Percentiles rank a stretch among this genome's conserved stretches.
phyloP scores from a whole-genome alignment of 345 rosid genomes.

The Litchi chinensis region DNA sequence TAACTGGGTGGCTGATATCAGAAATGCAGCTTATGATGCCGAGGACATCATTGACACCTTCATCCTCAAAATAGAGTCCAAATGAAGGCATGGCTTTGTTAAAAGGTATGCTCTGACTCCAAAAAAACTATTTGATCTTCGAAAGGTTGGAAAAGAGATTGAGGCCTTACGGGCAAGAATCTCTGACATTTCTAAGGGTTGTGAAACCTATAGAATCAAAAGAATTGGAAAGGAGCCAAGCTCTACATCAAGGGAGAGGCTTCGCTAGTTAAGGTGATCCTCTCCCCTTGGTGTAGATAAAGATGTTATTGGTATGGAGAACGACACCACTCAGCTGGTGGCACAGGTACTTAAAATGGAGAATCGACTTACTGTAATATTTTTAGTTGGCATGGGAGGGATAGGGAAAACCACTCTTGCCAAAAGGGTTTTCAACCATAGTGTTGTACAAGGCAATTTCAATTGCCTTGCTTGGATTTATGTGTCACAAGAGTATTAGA shows the following conservation, averaged over 20 bases:
- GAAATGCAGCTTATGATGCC: constrained; percentile 37
- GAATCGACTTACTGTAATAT: constrained; percentile 22
- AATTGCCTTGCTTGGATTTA: constrained; percentile 31
- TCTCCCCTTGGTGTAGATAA: constrained; percentile 30
- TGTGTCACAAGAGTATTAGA: constrained; percentile 26
- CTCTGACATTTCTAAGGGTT: constrained; percentile 22
- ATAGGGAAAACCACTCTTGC: constrained; percentile 34
- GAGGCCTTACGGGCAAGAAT: constrained; percentile 18
- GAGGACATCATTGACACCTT: constrained; percentile 37
- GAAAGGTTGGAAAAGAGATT: constrained; percentile 20
- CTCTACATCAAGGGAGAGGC: constrained; percentile 15
- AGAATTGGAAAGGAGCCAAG: constrained; percentile 30
- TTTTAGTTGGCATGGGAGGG: constrained; percentile 37
- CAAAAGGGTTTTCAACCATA: constrained; percentile 27
- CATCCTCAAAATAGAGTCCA: constrained; percentile 27
- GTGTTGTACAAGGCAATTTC: constrained; percentile 16
- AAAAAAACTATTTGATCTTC: constrained; percentile 13
- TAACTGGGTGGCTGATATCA: constrained; percentile 36
- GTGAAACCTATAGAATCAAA: constrained; percentile 25
- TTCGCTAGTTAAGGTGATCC: constrained; percentile 28
- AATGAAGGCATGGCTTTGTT: constrained; percentile 11
- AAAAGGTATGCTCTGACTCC: constrained; percentile 10
- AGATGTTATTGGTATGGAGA: constrained; percentile 32
- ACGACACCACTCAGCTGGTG: constrained; percentile 23
- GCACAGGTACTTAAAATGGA: constrained; percentile 15